Percentiles rank a stretch among this genome's conserved stretches.
These are phyloP conservation scores for Fusarium sp. DNA, from an alignment of 2,329 filamentous ascomycete species.

Conservation along the genomic window DNA sequence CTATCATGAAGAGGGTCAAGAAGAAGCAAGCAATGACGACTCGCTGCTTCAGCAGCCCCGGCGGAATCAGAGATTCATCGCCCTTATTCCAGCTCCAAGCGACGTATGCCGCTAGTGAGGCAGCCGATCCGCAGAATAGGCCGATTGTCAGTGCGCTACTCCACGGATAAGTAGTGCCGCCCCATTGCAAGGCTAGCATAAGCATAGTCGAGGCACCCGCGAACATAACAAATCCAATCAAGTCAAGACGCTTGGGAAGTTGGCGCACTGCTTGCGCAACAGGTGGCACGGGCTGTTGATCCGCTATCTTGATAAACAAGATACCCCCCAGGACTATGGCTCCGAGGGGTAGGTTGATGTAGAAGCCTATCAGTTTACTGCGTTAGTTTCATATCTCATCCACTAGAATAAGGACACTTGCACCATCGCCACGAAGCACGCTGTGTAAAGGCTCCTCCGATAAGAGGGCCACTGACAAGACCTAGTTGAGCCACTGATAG, in stretches of 20 bases:
- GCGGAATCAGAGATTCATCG: not conserved
- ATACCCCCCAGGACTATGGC: not conserved
- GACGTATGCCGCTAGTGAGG: not conserved
- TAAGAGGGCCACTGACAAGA: not conserved
- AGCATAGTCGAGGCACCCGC: not conserved
- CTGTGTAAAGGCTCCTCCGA: not conserved
- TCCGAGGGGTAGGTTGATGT: not conserved
- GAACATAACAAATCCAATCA: not conserved
- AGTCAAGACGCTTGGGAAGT: not conserved
- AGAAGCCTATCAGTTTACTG: not conserved
- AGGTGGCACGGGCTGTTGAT: not conserved
- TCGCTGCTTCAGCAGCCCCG: not conserved
- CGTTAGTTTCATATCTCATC: not conserved
- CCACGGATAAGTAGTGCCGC: not conserved
- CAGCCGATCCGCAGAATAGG: not conserved
- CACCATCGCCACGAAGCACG: not conserved
- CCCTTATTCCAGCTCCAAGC: not conserved
- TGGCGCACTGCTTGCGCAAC: not conserved
- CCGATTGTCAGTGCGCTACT: not conserved
- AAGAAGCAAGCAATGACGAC: not conserved
- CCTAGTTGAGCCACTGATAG: not conserved
- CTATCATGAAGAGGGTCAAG: not conserved
- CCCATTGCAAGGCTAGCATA: not conserved
- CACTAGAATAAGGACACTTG: not conserved
- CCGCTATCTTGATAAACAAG: not conserved